Conservation (phyloP, 2,329 filamentous ascomycete genomes). For the Sporothrix schenckii region DNA sequence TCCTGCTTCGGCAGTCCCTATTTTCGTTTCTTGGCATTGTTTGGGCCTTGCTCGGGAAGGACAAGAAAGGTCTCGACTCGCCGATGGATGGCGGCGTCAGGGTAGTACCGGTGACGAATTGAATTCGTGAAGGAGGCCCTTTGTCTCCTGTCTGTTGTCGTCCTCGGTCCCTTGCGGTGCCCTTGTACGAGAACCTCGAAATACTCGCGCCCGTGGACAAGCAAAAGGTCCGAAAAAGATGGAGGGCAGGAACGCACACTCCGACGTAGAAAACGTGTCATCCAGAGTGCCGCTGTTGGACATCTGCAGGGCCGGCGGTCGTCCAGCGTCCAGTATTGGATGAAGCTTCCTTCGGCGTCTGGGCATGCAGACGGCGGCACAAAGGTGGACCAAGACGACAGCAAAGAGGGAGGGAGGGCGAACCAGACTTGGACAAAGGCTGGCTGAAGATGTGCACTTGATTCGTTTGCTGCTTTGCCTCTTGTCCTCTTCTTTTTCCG, state of each 20-base stretch:
- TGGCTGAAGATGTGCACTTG: constrained; percentile 12
- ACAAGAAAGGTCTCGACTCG: background rate
- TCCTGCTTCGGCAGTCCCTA: constrained; percentile 16
- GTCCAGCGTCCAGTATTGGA: background rate
- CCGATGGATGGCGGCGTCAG: background rate
- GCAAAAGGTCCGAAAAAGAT: constrained; percentile 24
- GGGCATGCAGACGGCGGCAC: background rate
- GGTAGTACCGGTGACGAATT: background rate
- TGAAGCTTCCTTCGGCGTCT: background rate
- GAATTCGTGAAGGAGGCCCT: background rate
- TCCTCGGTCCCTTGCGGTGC: background rate
- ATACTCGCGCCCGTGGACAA: background rate
- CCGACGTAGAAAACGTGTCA: constrained; percentile 9
- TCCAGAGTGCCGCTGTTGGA: constrained; percentile 15
- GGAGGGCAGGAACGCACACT: background rate
- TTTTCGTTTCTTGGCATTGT: constrained; percentile 31
- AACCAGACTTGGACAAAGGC: background rate
- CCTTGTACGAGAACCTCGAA: no score
- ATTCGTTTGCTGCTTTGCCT: background rate
- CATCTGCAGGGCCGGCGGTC: background rate
- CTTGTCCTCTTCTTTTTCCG: background rate
- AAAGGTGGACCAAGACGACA: background rate
- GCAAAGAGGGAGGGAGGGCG: constrained; percentile 16
- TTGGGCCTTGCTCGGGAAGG: constrained; percentile 24
- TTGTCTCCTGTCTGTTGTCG: background rate